Evolutionary conservation across 2,329 filamentous ascomycete species (phyloP), one percentile per base, ranked within the genome.

Genomic region (Pseudogymnoascus destructans): DNA sequence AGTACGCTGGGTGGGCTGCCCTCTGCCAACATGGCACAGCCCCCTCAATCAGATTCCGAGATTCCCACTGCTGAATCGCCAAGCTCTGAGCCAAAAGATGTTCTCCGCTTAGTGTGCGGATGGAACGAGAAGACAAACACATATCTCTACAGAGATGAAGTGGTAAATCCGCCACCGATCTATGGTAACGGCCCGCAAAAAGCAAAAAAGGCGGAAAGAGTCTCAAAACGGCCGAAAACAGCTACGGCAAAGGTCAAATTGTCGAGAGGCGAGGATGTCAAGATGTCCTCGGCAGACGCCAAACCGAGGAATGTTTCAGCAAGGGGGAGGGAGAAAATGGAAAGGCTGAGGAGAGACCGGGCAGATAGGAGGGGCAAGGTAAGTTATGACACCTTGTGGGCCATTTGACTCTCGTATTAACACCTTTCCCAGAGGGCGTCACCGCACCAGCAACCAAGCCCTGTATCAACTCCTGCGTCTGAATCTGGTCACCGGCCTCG

Each of bases 11-110:
- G 25, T 15, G 46, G 46, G 46, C 10, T 52, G 46, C 46, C 46
- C 46, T 52, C 46, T 52, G 46, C 32, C 46, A 52, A 30, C 46
- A 52, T 52, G 46, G 46, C 46, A 52, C 46, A 52, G 46, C 25
- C 46, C 46, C 5, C 46, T 52, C 46, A 52, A 9, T 13, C 46
- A 30, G 46, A 30, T 11, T 13, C 46, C 10, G 25, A 30, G 15
- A 8, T 19, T 52, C 46, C 46, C 9, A 19, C 25, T 8, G 25
- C 46, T 30, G 46, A 17, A 8, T 15, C 46, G 25, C 46, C 46
- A 17, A 5, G 10, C 9, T 17, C 25, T 19, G 25, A 8, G 15
- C 9, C 46, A 5, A 11, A 17, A 19, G 8, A 8, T 8, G 46
- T 30, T 3, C 46, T 30, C 10, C 46, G 46, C 46, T 30, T 52